Conservation (phyloP, 495 filamentous ascomycete genomes). For the Tuber borchii region DNA sequence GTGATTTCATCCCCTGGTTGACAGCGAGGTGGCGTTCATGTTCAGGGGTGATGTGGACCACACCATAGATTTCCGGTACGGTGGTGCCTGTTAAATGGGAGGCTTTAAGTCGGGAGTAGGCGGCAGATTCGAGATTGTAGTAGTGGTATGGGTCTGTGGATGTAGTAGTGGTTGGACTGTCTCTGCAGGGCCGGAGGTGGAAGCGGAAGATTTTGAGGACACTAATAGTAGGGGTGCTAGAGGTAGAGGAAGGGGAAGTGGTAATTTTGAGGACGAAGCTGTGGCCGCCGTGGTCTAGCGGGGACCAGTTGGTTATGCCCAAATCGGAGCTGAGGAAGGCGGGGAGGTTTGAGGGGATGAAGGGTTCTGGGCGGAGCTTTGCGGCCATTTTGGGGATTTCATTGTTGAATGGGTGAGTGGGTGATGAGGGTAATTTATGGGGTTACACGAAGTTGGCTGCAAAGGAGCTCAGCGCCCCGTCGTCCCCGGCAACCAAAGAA, state of each 20-base stretch:
- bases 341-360: neutral
- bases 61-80: slow-evolving; percentile 13
- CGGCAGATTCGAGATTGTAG: slow-evolving; percentile 14
- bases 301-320: slow-evolving; percentile 19
- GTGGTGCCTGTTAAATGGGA: slow-evolving; percentile 8
- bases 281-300: slow-evolving; percentile 21
- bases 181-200: neutral
- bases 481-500: too few species aligned
- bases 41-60: slow-evolving; percentile 12
- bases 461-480: neutral
- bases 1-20: neutral
- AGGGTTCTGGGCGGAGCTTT: neutral
- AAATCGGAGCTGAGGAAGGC: slow-evolving; percentile 14
- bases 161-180: neutral
- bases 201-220: neutral
- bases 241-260: neutral
- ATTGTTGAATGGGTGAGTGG: neutral
- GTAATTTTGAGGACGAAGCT: slow-evolving; percentile 27
- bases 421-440: too few species aligned
- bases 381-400: neutral
- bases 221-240: neutral
- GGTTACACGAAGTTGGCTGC: neutral
- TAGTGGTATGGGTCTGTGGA: slow-evolving; percentile 14
- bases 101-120: slow-evolving; percentile 10
- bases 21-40: slow-evolving; percentile 14